Percentiles rank a stretch among this genome's conserved stretches.
These are phyloP conservation scores for Talaromyces pinophilus DNA, from an alignment of 2,329 filamentous ascomycete genomes.

Conservation along the genomic window DNA sequence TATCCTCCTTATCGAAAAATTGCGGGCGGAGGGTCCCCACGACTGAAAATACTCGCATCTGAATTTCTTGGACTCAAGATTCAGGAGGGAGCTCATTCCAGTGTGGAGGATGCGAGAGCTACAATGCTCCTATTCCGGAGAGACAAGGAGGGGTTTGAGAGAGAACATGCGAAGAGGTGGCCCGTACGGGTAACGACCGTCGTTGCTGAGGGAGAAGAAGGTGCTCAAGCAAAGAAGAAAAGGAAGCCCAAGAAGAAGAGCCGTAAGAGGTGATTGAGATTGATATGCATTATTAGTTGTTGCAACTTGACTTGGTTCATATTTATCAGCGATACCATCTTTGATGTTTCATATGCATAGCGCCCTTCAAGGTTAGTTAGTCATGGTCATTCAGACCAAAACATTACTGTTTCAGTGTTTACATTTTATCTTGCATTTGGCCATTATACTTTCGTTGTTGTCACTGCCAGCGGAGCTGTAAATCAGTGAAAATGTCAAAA, in stretches of 20 bases:
- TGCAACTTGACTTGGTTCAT: background rate
- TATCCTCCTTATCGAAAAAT: constrained; percentile 71
- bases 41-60: constrained; percentile 57
- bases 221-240: constrained; percentile 42
- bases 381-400: background rate
- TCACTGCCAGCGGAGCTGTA: background rate
- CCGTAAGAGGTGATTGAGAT: constrained; percentile 45
- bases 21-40: constrained; percentile 52
- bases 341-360: constrained; percentile 21
- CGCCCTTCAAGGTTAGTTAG: background rate
- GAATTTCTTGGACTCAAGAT: constrained; percentile 61
- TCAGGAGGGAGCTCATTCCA: constrained; percentile 62
- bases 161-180: constrained; percentile 71
- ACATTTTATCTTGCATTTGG: background rate
- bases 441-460: background rate
- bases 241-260: constrained; percentile 50
- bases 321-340: constrained; percentile 16
- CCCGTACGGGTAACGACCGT: constrained; percentile 39
- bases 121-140: constrained; percentile 86
- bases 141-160: constrained; percentile 82
- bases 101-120: constrained; percentile 76
- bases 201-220: constrained; percentile 36
- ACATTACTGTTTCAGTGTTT: background rate
- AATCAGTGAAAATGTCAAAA: too few relatives aligned
- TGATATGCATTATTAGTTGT: background rate